A percentile compares a stretch with the other conserved stretches of the same genome.
Evolutionary conservation across 1,284 basidiomycete genomes (phyloP).

Genomic region (Ceratobasidium sp.): DNA sequence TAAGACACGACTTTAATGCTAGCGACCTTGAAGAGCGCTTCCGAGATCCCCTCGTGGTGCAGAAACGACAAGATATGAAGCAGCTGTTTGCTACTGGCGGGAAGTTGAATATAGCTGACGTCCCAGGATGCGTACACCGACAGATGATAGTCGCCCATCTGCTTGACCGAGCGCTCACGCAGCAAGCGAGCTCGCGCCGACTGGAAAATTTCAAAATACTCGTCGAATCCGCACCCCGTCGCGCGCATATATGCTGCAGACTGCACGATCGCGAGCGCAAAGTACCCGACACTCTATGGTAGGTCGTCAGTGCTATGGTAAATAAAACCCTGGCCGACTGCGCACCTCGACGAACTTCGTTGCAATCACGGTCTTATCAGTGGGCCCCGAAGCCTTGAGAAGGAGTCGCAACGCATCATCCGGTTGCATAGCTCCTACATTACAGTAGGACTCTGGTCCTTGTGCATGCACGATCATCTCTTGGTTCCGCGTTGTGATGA

Average conservation of each 20-base stretch:
- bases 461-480: background rate
- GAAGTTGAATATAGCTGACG: background rate
- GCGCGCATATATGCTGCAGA: slow-evolving; percentile 18
- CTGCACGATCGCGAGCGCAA: slow-evolving; percentile 12
- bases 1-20: background rate
- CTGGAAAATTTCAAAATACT: background rate
- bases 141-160: background rate
- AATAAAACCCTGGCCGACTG: no score
- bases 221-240: background rate
- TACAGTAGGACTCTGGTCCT: background rate
- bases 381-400: background rate
- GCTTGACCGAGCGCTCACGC: background rate
- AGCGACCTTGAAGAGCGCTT: slow-evolving; percentile 13
- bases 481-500: slow-evolving; percentile 39
- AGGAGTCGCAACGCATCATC: slow-evolving; percentile 4
- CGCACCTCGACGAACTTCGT: no score
- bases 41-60: slow-evolving; percentile 24
- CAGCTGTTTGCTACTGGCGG: background rate
- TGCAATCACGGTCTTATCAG: no score
- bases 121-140: slow-evolving; percentile 14
- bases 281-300: background rate
- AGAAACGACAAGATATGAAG: slow-evolving; percentile 17
- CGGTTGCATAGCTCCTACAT: background rate
- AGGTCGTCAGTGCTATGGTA: no score
- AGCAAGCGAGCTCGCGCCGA: background rate